Base-by-base conservation (phyloP, 805 yeast species). In the Wickerhamiella occidentalis region DNA sequence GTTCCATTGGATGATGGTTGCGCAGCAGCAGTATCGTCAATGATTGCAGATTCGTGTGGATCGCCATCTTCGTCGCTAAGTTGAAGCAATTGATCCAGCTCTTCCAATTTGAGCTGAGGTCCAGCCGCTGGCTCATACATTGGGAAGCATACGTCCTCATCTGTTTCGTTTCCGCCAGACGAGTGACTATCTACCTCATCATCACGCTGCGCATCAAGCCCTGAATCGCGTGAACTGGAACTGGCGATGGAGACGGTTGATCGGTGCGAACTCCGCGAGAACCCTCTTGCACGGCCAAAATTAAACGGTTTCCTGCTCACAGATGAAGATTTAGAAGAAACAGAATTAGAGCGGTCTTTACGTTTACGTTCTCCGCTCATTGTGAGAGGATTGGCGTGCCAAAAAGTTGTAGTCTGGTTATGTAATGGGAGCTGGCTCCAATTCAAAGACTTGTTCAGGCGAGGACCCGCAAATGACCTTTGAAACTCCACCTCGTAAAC, bases 111-210 rank as follows among this genome's bases (percentile, higher is more conserved):
- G 56, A 90, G 79, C 40, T 76, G 56, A 22, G 47, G 51, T 46
- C 77, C 70, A 12, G 72, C 69, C 50, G 74, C 77, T 52, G 81
- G 82, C 3, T 84, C 79, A 45, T 78, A 68, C 85, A 86, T 82
- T 1, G 97, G 97, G 66, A 88, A 87, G 71, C 97, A 90, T 43
- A 90, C 98, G 74, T 90, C 97, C 62, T 86, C 96, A 59, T 88
- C 97, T 0, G 95, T 86, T 61, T 87, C 96, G 58, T 25, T 37
- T 19, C 85, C 94, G 3, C 43, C 48, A 11, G 48, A 45, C 26
- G 19, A 35, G 22, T 45, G 43, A 12, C 41, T 30, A 17, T 45
- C 43, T 6, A 28, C 36, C 8, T 45, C 48, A 19, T 36, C 42
- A n/a, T 45, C 48, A 11, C 43, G 18, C 37, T 45, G 48, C 3